These are phyloP conservation scores for Chaetomium globosum DNA, from an alignment of 2,329 filamentous ascomycete species.

Conservation along the genomic window DNA sequence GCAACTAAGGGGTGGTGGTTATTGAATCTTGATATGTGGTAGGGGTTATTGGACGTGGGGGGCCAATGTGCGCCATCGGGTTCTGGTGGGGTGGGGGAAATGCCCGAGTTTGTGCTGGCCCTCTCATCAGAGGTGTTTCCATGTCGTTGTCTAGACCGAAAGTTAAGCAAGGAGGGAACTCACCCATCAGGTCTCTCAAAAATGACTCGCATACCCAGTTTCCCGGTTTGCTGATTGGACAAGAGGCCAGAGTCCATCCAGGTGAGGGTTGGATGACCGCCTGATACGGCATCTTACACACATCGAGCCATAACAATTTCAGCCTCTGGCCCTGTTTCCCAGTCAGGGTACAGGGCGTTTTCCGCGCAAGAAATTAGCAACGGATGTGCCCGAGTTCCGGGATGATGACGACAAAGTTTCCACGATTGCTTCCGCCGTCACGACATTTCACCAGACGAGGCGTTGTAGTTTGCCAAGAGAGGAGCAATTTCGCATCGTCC, in stretches of 20 bases:
- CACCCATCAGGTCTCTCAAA: not conserved
- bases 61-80: conserved; percentile 3
- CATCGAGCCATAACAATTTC: not conserved
- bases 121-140: not conserved
- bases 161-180: not conserved
- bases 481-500: conserved; percentile 25
- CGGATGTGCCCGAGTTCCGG: not conserved
- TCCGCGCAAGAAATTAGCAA: not conserved
- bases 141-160: not conserved
- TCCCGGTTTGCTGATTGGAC: not conserved
- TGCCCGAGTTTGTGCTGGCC: not conserved
- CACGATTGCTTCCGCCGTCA: not conserved
- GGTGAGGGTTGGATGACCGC: not conserved
- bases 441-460: not conserved
- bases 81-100: not conserved
- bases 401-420: conserved; percentile 3
- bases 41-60: conserved; percentile 25
- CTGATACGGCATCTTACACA: not conserved
- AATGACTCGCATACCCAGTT: no score
- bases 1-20: conserved; percentile 19
- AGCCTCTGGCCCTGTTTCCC: not conserved
- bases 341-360: not conserved
- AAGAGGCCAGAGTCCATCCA: not conserved
- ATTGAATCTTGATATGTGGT: not conserved
- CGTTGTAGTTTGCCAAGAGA: conserved; percentile 1